phyloP scores from a whole-genome alignment of 1,284 basidiomycete genomes.

The Ceratobasidium theobromae region DNA sequence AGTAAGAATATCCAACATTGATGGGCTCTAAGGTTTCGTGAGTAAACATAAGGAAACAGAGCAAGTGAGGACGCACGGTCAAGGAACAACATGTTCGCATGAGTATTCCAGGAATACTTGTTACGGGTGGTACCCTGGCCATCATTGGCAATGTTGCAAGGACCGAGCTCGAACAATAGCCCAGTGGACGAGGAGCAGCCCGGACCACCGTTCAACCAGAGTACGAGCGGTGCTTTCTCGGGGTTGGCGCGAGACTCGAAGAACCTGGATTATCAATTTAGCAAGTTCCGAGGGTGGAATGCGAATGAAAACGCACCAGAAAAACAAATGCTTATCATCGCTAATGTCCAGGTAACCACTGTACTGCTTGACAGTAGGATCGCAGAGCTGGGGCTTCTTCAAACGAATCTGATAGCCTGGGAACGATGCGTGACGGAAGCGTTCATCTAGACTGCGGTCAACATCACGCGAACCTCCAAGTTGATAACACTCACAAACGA shows the following conservation, averaged over 20 bases:
- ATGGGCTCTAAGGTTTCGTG: constrained; percentile 52
- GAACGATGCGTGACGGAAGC: constrained; percentile 35
- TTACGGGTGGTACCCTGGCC: constrained; percentile 73
- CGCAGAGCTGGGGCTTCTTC: constrained; percentile 66
- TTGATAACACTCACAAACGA: constrained; percentile 30
- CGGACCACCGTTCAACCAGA: constrained; percentile 77
- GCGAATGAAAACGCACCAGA: constrained; percentile 57
- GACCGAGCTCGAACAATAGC: constrained; percentile 84
- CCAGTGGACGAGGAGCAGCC: constrained; percentile 63
- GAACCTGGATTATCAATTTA: constrained; percentile 55
- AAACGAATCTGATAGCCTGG: constrained; percentile 34
- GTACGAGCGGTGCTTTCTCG: constrained; percentile 66
- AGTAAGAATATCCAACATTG: constrained; percentile 87
- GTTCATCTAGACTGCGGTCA: constrained; percentile 34
- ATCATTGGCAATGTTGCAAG: constrained; percentile 70
- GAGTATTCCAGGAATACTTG: constrained; percentile 73
- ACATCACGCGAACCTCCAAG: background rate
- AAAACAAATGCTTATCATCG: constrained; percentile 84
- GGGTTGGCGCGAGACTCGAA: constrained; percentile 80
- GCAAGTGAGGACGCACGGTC: constrained; percentile 50
- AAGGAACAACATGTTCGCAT: constrained; percentile 65
- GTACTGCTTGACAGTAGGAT: constrained; percentile 79
- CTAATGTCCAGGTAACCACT: constrained; percentile 89
- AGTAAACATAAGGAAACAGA: background rate
- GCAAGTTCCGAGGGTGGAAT: background rate